Base-by-base conservation (phyloP, 495 filamentous ascomycete genomes). In the Trichocladium uniseriatum region DNA sequence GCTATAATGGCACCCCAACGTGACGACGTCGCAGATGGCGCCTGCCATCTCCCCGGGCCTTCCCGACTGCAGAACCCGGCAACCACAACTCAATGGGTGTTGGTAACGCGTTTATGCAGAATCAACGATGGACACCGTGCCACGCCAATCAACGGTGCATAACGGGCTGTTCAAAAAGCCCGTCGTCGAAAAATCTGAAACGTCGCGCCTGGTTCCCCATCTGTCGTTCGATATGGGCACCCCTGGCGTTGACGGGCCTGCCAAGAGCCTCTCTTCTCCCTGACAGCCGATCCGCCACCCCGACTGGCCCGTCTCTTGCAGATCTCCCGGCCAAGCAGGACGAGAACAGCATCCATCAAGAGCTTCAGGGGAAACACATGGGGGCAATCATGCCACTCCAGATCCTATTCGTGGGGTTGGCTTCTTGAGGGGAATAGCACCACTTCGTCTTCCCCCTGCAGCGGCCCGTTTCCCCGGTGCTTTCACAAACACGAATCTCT, bases 181-280 rank as follows among this genome's bases (percentile, higher is more conserved):
- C 29, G 16, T 43, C 40, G 24, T n/a, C n/a, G n/a, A n/a, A 48
- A 24, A 41, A 54, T 48, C 55, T 57, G 55, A 57, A 57, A 57
- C 55, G 47, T 38, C 40, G 54, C 43, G 36, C 45, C 15, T 36
- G 36, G 34, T 49, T 20, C 49, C 49, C 39, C 43, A 55, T 28
- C 44, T 43, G 51, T 31, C 37, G 31, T 45, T 38, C 24, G 8
- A 28, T 15, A 18, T 22, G 8, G 4, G 24, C 36, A 6, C 45
- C 45, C 7, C n/a, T 2, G 29, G 10, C 18, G 16, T 45, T 16
- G 43, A 7, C 32, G 24, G 14, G 11, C 43, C 19, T 45, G 31
- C 31, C 32, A 27, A 27, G 24, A n/a, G n/a, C n/a, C n/a, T n/a
- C n/a, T n/a, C n/a, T n/a, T n/a, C n/a, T n/a, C n/a, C n/a, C n/a